These are phyloP conservation scores for Plectosphaerella sp. DNA, from an alignment of 2,329 filamentous ascomycete genomes.

Conservation along the genomic window DNA sequence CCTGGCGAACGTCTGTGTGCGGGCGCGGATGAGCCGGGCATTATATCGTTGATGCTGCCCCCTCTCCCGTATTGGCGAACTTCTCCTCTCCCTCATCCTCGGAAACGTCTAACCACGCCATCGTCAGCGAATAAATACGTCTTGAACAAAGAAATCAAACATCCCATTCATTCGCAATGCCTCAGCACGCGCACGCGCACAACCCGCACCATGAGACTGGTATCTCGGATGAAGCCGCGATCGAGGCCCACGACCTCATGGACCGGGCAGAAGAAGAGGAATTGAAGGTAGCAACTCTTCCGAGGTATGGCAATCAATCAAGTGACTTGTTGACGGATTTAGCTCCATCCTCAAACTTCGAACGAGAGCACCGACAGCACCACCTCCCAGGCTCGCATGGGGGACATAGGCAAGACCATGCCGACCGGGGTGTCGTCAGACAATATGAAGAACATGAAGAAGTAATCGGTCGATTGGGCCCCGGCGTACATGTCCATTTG, in stretches of 20 bases:
- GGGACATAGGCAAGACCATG: neutral
- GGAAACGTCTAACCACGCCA: no score
- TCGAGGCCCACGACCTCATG: conserved; percentile 25
- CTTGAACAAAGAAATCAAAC: neutral
- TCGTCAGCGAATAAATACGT: no score
- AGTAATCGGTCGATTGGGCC: conserved; percentile 10
- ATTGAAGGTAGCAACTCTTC: conserved; percentile 14
- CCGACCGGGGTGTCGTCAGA: neutral
- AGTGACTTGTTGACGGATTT: neutral
- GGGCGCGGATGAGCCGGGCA: neutral
- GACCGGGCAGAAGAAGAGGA: conserved; percentile 24
- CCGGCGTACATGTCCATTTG: no score
- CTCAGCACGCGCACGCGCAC: neutral
- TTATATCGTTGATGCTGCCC: neutral
- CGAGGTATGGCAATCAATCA: neutral
- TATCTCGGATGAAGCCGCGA: conserved; percentile 23
- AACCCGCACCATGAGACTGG: conserved; percentile 7
- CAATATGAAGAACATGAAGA: conserved; percentile 19
- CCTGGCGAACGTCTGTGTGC: neutral
- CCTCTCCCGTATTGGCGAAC: neutral
- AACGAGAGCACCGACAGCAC: neutral
- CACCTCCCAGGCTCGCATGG: neutral
- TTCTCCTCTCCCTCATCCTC: neutral
- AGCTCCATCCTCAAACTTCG: neutral
- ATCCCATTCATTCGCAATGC: neutral